Conservation (phyloP, 2,329 filamentous ascomycete species). For the Ophiostoma quercus region DNA sequence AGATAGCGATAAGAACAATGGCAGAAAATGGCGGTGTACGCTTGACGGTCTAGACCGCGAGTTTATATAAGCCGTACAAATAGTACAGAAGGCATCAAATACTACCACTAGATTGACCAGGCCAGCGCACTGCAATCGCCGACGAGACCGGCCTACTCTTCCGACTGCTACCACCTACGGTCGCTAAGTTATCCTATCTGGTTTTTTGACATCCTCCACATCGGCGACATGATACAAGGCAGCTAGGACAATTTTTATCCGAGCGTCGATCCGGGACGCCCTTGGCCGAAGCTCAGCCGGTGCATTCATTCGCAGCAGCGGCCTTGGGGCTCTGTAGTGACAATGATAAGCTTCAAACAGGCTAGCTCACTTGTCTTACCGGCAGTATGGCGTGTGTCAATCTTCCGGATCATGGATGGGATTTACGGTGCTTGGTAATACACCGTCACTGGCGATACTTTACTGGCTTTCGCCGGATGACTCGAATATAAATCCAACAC, state of each 20-base stretch:
- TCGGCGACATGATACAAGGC: neutral
- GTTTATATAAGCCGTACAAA: neutral
- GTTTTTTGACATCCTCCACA: neutral
- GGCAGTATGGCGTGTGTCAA: neutral
- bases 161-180: neutral
- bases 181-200: neutral
- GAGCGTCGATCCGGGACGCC: neutral
- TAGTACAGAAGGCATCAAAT: neutral
- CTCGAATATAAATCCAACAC: neutral
- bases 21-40: constrained; percentile 1
- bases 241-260: neutral
- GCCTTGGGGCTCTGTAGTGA: neutral
- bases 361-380: neutral
- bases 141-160: neutral
- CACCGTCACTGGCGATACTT: neutral
- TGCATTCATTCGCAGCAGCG: neutral
- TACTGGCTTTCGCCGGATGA: neutral
- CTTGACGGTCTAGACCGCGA: neutral
- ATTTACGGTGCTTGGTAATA: neutral
- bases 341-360: neutral
- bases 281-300: constrained; percentile 10
- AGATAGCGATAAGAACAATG: neutral
- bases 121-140: neutral
- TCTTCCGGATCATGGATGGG: neutral
- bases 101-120: neutral